Percentiles rank a stretch among this genome's conserved stretches.
phyloP scores from a whole-genome alignment of 768 basidiomycete genomes.

The Russula dissimulans region DNA sequence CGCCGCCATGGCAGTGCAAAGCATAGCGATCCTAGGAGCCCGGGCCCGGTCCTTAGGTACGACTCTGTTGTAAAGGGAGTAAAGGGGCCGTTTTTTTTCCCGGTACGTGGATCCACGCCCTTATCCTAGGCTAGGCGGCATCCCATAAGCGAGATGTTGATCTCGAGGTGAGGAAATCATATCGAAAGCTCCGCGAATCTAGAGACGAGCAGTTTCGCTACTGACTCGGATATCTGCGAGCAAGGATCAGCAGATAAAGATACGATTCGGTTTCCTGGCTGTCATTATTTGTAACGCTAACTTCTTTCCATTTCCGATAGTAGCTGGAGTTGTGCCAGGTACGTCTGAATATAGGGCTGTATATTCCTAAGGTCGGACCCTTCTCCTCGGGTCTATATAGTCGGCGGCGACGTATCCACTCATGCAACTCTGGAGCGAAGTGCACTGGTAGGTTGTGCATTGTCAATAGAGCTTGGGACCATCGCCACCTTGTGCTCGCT shows the following conservation, averaged over 20 bases:
- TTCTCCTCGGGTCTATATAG: neutral
- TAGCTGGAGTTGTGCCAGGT: neutral
- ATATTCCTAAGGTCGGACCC: too few species aligned
- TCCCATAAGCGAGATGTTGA: neutral
- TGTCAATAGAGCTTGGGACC: neutral
- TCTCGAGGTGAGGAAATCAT: neutral
- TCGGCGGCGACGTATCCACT: neutral
- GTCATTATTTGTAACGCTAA: neutral
- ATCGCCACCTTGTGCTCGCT: neutral
- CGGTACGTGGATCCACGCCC: conserved; percentile 2
- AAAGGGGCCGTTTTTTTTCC: neutral
- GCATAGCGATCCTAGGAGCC: neutral
- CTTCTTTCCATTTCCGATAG: neutral
- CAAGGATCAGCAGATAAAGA: too few species aligned
- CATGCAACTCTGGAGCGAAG: neutral
- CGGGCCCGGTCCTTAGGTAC: conserved; percentile 3
- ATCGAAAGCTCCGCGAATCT: conserved; percentile 4
- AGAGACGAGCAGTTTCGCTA: neutral
- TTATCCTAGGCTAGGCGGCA: neutral
- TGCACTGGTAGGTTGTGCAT: too few species aligned
- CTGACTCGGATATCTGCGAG: neutral
- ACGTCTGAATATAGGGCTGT: too few species aligned
- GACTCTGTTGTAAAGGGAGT: too few species aligned
- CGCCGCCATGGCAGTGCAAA: too few species aligned
- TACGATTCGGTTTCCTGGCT: neutral